A percentile compares a stretch with the other conserved stretches of the same genome.
Conservation (phyloP, 352 stramenopile genomes). For the Phytophthora rubi region DNA sequence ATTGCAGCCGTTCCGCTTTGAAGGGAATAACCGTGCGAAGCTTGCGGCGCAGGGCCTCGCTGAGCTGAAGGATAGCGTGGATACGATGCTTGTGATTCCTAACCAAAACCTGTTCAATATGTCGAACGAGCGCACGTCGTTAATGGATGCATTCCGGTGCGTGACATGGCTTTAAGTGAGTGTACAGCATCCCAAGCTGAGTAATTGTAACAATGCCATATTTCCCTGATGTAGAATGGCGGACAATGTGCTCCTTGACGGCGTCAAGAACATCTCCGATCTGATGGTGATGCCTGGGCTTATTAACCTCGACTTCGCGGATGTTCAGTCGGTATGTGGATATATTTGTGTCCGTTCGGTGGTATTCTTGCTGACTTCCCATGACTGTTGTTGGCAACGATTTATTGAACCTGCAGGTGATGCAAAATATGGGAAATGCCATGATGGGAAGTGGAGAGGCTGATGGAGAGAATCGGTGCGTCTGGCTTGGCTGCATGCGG, state of each 20-base stretch:
- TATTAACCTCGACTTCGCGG: conserved; percentile 90
- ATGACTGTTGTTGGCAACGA: background rate
- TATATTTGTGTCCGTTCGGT: background rate
- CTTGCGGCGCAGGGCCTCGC: conserved; percentile 77
- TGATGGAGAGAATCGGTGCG: conserved; percentile 86
- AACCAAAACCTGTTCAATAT: conserved; percentile 93
- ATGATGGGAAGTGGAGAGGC: conserved; percentile 94
- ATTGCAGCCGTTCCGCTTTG: conserved; percentile 79
- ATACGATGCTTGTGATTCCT: conserved; percentile 90
- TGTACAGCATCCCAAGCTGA: background rate
- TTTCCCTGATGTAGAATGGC: conserved; percentile 54
- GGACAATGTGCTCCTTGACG: conserved; percentile 86
- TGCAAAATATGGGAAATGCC: conserved; percentile 88
- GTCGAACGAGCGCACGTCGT: conserved; percentile 84
- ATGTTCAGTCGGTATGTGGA: conserved; percentile 76
- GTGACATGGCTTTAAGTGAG: conserved; percentile 2
- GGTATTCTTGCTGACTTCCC: background rate
- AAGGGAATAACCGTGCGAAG: conserved; percentile 84
- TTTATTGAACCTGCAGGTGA: conserved; percentile 50
- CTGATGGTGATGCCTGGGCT: conserved; percentile 90
- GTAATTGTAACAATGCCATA: background rate
- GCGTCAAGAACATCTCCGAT: conserved; percentile 90
- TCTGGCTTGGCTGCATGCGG: background rate
- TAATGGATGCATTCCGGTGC: conserved; percentile 89
- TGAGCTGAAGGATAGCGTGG: conserved; percentile 84